phyloP scores from a whole-genome alignment of 176 grass and related monocot species.

The Dendrocalamus sinicus region DNA sequence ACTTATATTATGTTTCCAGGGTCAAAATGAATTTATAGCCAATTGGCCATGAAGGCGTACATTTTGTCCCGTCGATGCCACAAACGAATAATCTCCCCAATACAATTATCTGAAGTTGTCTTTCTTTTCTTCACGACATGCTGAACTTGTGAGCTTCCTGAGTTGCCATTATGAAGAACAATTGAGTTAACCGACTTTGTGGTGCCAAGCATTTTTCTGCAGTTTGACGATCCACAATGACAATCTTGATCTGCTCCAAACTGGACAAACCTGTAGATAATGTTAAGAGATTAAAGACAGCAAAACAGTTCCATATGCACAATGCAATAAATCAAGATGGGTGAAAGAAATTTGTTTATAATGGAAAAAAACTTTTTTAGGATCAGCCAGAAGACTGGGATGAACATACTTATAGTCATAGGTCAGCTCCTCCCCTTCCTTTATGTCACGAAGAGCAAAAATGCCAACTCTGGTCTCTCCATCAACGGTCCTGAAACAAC shows the following conservation, averaged over 20 bases:
- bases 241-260: conserved; percentile 92
- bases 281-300: conserved; percentile 41
- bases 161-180: conserved; percentile 46
- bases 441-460: conserved; percentile 82
- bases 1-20: neutral
- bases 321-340: conserved; percentile 27
- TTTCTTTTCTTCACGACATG: conserved; percentile 52
- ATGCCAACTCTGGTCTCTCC: conserved; percentile 97
- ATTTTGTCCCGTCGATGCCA: conserved; percentile 60
- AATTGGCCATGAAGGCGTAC: conserved; percentile 32
- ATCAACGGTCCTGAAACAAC: conserved; percentile 91
- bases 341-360: neutral
- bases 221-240: conserved; percentile 86
- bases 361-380: neutral
- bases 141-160: conserved; percentile 51
- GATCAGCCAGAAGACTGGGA: neutral
- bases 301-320: conserved; percentile 25
- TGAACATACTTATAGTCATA: conserved; percentile 94
- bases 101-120: conserved; percentile 64
- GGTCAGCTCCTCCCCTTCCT: conserved; percentile 81
- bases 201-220: conserved; percentile 79
- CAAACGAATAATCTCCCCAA: conserved; percentile 62
- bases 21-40: neutral
- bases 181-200: conserved; percentile 23
- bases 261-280: conserved; percentile 85